Evolutionary conservation across 1,284 basidiomycete genomes (phyloP).

Genomic region (Heterobasidion occidentale): DNA sequence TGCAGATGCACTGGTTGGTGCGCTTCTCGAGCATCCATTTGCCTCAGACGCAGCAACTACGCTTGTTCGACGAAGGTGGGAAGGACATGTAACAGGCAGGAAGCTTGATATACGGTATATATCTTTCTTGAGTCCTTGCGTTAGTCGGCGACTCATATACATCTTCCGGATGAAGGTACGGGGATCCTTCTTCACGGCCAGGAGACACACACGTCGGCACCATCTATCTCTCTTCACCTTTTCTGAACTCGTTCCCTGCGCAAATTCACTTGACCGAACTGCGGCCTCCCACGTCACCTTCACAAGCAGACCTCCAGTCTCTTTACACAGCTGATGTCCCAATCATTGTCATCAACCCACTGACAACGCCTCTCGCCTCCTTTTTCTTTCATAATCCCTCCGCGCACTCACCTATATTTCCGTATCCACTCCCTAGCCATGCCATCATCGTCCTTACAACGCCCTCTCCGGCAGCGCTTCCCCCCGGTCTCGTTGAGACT

Average conservation of each 20-base stretch:
- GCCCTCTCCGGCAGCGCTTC: conserved; percentile 12
- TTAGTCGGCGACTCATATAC: neutral
- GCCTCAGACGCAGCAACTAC: conserved; percentile 37
- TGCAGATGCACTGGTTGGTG: conserved; percentile 50
- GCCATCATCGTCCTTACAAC: conserved; percentile 44
- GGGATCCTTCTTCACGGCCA: neutral
- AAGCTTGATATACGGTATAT: conserved; percentile 11
- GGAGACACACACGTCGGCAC: conserved; percentile 2
- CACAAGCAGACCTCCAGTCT: conserved; percentile 12
- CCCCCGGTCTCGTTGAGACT: neutral
- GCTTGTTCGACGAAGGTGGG: conserved; percentile 21
- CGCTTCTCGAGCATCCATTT: conserved; percentile 62
- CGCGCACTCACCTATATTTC: conserved; percentile 9
- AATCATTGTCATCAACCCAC: conserved; percentile 50
- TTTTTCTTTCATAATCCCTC: conserved; percentile 19
- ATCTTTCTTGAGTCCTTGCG: neutral
- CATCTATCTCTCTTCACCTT: conserved; percentile 35
- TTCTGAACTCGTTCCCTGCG: conserved; percentile 42
- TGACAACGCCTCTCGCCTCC: conserved; percentile 36
- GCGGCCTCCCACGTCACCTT: conserved; percentile 16
- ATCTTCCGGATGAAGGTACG: neutral
- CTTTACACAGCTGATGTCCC: conserved; percentile 50
- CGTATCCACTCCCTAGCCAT: conserved; percentile 37
- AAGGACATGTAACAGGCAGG: conserved; percentile 32
- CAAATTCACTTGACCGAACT: conserved; percentile 40